phyloP scores from a whole-genome alignment of 2,329 filamentous ascomycete species.

The Fusarium camptoceras region DNA sequence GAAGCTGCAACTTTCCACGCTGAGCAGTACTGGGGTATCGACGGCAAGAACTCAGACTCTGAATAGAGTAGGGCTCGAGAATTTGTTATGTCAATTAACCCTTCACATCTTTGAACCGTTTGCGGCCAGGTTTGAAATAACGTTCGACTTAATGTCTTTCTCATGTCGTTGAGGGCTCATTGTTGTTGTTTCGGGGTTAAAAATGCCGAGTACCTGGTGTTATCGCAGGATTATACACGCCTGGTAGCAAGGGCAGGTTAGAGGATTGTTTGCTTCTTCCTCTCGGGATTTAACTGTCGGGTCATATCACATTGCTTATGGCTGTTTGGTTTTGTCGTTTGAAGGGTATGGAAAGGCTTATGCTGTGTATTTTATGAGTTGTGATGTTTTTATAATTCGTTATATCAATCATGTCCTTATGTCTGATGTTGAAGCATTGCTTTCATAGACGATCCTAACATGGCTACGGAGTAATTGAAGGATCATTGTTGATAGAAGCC shows the following conservation, averaged over 20 bases:
- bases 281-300: not conserved
- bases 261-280: constrained; percentile 5
- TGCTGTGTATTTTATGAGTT: constrained; percentile 16
- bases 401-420: not conserved
- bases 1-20: constrained; percentile 71
- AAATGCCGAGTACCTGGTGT: not conserved
- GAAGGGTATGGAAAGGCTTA: constrained; percentile 10
- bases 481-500: not conserved
- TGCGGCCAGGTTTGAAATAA: constrained; percentile 1
- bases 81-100: constrained; percentile 19
- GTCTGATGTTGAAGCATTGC: not conserved
- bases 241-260: constrained; percentile 5
- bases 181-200: not conserved
- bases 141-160: constrained; percentile 7
- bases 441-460: not conserved
- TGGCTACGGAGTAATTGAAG: not conserved
- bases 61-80: constrained; percentile 22
- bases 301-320: not conserved
- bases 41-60: constrained; percentile 25
- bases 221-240: constrained; percentile 15
- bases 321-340: not conserved
- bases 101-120: constrained; percentile 13
- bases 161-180: constrained; percentile 1
- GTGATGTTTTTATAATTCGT: not conserved
- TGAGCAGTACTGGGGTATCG: constrained; percentile 82